These are phyloP conservation scores for Leptographium galeiforme DNA, from an alignment of 2,329 filamentous ascomycete species.

Conservation along the genomic window DNA sequence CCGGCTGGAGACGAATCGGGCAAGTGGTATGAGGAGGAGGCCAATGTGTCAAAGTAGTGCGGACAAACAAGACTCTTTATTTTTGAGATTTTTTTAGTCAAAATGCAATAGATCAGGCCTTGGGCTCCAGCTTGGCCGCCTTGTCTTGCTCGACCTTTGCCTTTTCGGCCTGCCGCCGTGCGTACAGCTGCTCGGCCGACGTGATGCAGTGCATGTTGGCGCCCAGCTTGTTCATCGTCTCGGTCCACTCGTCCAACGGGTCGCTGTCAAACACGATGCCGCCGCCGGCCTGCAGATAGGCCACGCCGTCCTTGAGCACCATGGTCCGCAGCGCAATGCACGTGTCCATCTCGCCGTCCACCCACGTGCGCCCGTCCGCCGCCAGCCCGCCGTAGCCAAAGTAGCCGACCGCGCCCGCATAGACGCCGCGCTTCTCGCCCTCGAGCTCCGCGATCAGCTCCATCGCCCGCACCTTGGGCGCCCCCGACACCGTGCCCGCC, in stretches of 20 bases:
- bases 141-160: too few relatives aligned
- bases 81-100: too few relatives aligned
- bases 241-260: conserved; percentile 79
- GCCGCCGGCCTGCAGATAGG: conserved; percentile 80
- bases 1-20: too few relatives aligned
- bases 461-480: conserved; percentile 94
- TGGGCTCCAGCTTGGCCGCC: too few relatives aligned
- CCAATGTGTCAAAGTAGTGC: too few relatives aligned
- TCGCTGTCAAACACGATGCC: conserved; percentile 94
- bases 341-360: conserved; percentile 85
- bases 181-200: conserved; percentile 60
- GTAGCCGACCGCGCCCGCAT: conserved; percentile 92
- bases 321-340: conserved; percentile 76
- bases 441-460: conserved; percentile 92
- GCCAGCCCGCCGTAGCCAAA: conserved; percentile 73
- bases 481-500: conserved; percentile 87
- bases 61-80: too few relatives aligned
- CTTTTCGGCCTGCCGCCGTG: conserved; percentile 16
- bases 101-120: neutral
- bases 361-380: conserved; percentile 42
- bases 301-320: conserved; percentile 81
- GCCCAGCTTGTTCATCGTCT: conserved; percentile 89
- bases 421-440: conserved; percentile 84
- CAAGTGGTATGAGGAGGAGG: too few relatives aligned
- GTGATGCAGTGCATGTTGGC: conserved; percentile 84